Base-by-base conservation (phyloP, 2,329 filamentous ascomycete species). In the Leptographium wingfieldii region DNA sequence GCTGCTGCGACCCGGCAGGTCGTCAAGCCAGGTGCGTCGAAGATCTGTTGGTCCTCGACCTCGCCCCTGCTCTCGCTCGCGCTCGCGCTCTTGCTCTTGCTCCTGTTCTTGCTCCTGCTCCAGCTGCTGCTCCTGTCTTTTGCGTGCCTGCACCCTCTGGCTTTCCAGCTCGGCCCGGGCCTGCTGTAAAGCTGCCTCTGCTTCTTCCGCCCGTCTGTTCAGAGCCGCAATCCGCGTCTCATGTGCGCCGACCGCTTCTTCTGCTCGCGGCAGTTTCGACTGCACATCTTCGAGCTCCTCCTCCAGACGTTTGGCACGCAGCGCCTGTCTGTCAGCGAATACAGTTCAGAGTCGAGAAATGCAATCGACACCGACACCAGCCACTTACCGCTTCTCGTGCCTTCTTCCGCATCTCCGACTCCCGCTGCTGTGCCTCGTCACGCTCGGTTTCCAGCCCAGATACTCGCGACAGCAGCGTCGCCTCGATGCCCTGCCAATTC, bases 401-500 rank as follows among this genome's bases (percentile, higher is more conserved):
- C 73, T 95, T 97, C 70, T 87, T 90, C 65, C 94, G 81, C 73
- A 95, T 83, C 48, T 97, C 94, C 5, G 83, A 86, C 73, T 99
- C 94, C 61, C 90, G 85, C 65, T 85, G 85, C 56, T 84, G 79
- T 10, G 89, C 83, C 68, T 99, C 94, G 68, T 97, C 92, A 60
- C 90, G 84, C 71, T 99, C 95, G 69, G 88, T 94, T 71, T 99
- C 94, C 11, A 97, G 77, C 56, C 77, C 86, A 4, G 85, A 80
- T 12, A 94, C 80, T 60, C 92, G 83, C 27, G 89, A 84, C 57
- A 92, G 81, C 38, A 99, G 74, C 2, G 89, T 95, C 11, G 88
- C 83, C 72, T 99, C 92, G 63, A 99, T 95, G 0, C 91, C 90
- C 69, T 96, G 92, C 94, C 95, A 99, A 67, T 99, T 99, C 68